Conservation (phyloP, 1,139 yeast genomes). For the Scheffersomyces cryptocercus region DNA sequence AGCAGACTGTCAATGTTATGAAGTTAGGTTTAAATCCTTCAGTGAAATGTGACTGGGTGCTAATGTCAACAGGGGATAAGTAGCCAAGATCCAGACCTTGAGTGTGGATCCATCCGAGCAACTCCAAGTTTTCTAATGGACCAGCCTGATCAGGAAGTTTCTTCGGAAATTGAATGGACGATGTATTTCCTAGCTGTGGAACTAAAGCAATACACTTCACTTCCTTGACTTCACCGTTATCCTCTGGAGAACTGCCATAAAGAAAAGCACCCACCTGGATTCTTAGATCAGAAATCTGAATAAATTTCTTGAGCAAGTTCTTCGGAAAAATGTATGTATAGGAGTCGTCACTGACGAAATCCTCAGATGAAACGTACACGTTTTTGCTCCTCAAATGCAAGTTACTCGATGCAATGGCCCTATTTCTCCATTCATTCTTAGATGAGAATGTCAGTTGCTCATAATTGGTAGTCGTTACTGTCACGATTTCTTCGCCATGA, state of each 20-base stretch:
- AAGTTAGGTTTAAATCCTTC: conserved; percentile 36
- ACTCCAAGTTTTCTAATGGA: conserved; percentile 51
- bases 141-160: conserved; percentile 41
- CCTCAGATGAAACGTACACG: conserved; percentile 63
- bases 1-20: conserved; percentile 65
- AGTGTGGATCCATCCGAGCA: conserved; percentile 83
- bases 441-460: conserved; percentile 85
- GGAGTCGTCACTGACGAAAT: conserved; percentile 34
- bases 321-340: conserved; percentile 78
- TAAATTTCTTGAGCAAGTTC: conserved; percentile 73
- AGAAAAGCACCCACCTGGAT: conserved; percentile 81
- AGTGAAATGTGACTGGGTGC: conserved; percentile 55
- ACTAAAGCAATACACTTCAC: conserved; percentile 73
- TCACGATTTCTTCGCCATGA: conserved; percentile 94
- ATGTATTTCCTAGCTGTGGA: conserved; percentile 83
- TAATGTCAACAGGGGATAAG: conserved; percentile 72
- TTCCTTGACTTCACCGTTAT: conserved; percentile 74
- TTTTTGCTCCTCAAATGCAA: conserved; percentile 76
- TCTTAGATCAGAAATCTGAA: conserved; percentile 78
- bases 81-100: conserved; percentile 61
- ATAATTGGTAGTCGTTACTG: conserved; percentile 87
- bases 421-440: conserved; percentile 86
- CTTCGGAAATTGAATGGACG: conserved; percentile 63
- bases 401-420: conserved; percentile 79
- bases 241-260: conserved; percentile 75